phyloP scores from a whole-genome alignment of 169 alveolate species.

The Plasmodium vinckei region DNA sequence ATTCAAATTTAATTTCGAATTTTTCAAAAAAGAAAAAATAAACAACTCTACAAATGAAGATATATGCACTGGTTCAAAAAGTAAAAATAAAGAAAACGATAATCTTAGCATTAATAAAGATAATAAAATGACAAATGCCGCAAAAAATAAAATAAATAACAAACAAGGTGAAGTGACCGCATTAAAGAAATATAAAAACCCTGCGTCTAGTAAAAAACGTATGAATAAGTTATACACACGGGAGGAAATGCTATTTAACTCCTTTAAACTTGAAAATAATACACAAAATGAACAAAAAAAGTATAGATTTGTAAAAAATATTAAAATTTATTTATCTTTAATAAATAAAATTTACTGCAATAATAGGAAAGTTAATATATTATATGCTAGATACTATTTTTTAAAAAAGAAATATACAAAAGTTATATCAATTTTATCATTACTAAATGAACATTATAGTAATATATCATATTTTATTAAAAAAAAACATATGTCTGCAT shows the following conservation, averaged over 20 bases:
- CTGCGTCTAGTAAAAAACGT: not conserved
- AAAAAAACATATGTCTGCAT: no score
- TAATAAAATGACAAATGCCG: not conserved
- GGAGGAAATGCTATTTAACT: conserved; percentile 41
- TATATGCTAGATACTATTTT: conserved; percentile 67
- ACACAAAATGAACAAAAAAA: conserved; percentile 42
- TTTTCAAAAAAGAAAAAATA: conserved; percentile 3
- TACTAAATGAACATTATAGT: conserved; percentile 54
- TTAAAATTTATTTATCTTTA: conserved; percentile 65
- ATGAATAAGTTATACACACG: conserved; percentile 32
- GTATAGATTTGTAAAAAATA: conserved; percentile 47
- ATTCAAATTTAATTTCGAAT: conserved; percentile 9
- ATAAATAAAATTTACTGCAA: conserved; percentile 54
- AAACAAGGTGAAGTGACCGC: not conserved
- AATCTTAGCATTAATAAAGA: not conserved
- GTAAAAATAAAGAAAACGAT: not conserved
- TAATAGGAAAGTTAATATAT: conserved; percentile 62
- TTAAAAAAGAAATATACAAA: conserved; percentile 59
- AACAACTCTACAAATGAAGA: not conserved
- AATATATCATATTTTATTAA: conserved; percentile 28
- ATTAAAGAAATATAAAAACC: conserved; percentile 2
- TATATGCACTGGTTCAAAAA: not conserved
- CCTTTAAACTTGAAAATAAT: conserved; percentile 9
- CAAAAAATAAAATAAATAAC: not conserved
- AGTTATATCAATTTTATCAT: conserved; percentile 52